Evolutionary conservation across 441 rosid species (phyloP).

Genomic region (Arabidopsis lyrata): DNA sequence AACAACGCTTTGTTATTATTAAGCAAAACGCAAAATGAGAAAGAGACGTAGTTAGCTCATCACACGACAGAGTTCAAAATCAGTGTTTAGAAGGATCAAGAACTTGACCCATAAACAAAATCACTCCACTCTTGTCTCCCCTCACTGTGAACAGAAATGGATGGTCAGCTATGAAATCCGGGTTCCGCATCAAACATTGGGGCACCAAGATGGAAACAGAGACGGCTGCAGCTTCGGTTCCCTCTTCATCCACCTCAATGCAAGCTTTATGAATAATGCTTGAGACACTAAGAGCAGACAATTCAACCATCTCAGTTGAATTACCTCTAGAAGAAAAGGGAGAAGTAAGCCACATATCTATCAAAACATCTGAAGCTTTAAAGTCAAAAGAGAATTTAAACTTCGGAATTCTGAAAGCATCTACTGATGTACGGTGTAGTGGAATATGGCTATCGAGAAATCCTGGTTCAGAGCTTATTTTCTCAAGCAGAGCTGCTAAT

Average conservation of each 20-base stretch:
- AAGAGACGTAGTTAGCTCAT: background rate
- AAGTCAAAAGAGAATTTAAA: constrained; percentile 65
- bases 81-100: constrained; percentile 54
- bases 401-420: constrained; percentile 62
- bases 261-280: constrained; percentile 66
- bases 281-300: constrained; percentile 50
- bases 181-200: constrained; percentile 14
- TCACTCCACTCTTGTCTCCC: constrained; percentile 65
- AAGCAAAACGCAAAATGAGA: background rate
- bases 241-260: constrained; percentile 83
- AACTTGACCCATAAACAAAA: constrained; percentile 71
- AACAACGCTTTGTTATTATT: background rate
- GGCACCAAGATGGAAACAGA: constrained; percentile 40
- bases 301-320: constrained; percentile 71
- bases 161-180: constrained; percentile 73
- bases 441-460: constrained; percentile 67
- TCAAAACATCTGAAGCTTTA: constrained; percentile 59
- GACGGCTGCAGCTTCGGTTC: constrained; percentile 75
- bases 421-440: constrained; percentile 43
- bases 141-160: constrained; percentile 73
- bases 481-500: constrained; percentile 58
- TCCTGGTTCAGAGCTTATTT: constrained; percentile 51
- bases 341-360: constrained; percentile 57
- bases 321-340: constrained; percentile 59
- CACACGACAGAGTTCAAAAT: background rate